Base-by-base conservation (phyloP, 2,329 filamentous ascomycete species). In the Colletotrichum musae region DNA sequence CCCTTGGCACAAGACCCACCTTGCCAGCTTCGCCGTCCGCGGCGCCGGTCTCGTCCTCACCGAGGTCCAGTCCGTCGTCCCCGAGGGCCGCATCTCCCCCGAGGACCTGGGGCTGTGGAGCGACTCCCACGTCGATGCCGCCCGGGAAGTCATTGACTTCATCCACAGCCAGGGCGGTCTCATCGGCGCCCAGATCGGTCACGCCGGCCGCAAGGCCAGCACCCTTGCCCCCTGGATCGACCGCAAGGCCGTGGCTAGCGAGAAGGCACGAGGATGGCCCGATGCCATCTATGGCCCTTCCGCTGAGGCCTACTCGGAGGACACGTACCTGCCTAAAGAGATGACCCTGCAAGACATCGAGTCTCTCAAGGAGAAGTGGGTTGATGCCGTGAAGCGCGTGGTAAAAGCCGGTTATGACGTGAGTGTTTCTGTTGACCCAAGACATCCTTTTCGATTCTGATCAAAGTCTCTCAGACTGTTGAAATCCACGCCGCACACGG, bases 71-170 rank as follows among this genome's bases (percentile, higher is more conserved):
- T 84, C 89, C 1, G 90, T 94, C 0, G 83, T 87, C 1, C 80
- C 91, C 0, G 86, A 92, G 72, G 92, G 93, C 4, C 86, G 93
- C 15, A 94, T 94, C 79, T 93, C 92, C 0, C 92, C 92, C 0
- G 84, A 93, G 72, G 88, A 92, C 72, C 77, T 79, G 13, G 91
- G 92, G 0, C 78, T 94, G 5, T 94, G 92, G 92, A 86, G 90
- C 59, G 92, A 94, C 75, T 87, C 85, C 0, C 93, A 94, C 72
- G 88, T 92, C 60, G 90, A 86, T 68, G 85, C 85, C 0, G 78
- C 92, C 52, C 84, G 82, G 64, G 82, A 84, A 39, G 84, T 91
- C 10, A 85, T 90, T 12, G 90, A 93, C 39, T 93, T 93, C 64
- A 88, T 88, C 0, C 91, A 93, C 78, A 87, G 85, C 21, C 92